These are phyloP conservation scores for Geranomyces michiganensis DNA, from an alignment of 192 early-diverging fungal genomes.

Conservation along the genomic window DNA sequence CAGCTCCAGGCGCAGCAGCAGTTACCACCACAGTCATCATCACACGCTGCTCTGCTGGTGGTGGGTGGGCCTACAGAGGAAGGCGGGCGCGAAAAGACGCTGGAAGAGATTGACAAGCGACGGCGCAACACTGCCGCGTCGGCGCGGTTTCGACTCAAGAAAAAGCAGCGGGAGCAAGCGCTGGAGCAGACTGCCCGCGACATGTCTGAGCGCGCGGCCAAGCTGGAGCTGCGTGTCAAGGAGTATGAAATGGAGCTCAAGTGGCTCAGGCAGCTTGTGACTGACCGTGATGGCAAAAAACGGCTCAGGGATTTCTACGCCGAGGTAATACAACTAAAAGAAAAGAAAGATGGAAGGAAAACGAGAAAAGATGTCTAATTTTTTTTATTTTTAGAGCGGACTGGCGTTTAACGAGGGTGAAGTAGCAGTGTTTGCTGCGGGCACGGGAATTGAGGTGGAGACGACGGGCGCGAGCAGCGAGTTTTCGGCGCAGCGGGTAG, in stretches of 20 bases:
- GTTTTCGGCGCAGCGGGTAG: constrained; percentile 13
- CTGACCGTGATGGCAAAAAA: constrained; percentile 54
- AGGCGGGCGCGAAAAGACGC: constrained; percentile 11
- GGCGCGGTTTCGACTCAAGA: constrained; percentile 93
- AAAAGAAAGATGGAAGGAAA: not conserved
- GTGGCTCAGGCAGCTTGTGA: constrained; percentile 84
- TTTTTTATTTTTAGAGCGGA: constrained; percentile 9
- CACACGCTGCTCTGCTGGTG: too few relatives aligned
- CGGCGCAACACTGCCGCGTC: constrained; percentile 93
- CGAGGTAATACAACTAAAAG: not conserved
- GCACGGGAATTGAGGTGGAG: constrained; percentile 10
- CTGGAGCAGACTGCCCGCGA: constrained; percentile 80
- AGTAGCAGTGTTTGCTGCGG: constrained; percentile 22
- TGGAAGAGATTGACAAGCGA: constrained; percentile 72
- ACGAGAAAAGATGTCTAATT: not conserved
- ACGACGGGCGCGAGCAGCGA: not conserved
- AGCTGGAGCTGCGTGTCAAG: constrained; percentile 66
- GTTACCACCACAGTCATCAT: too few relatives aligned
- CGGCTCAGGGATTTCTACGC: constrained; percentile 37
- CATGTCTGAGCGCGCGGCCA: constrained; percentile 70
- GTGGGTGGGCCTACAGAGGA: too few relatives aligned
- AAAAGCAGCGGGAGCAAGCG: constrained; percentile 88
- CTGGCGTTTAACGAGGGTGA: constrained; percentile 13
- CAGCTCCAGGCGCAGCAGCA: too few relatives aligned
- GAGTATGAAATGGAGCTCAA: constrained; percentile 91